Percentiles rank a stretch among this genome's conserved stretches.
Evolutionary conservation across 129 eudicot genomes (phyloP).

Genomic region (Solidago caesia): DNA sequence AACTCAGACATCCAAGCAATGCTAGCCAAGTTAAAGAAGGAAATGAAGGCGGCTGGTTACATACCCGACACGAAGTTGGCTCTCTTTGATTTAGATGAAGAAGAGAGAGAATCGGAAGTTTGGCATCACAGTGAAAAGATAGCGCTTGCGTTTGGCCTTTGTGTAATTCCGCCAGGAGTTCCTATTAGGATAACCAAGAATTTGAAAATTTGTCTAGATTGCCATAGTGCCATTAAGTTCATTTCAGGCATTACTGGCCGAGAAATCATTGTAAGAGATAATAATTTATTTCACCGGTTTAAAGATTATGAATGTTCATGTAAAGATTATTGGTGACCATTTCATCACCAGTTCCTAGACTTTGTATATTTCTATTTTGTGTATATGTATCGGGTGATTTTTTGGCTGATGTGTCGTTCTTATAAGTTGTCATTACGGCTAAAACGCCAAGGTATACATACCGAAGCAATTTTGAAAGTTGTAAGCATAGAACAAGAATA

Average conservation of each 20-base stretch:
- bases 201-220: slow-evolving; percentile 70
- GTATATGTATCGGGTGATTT: neutral
- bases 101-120: slow-evolving; percentile 83
- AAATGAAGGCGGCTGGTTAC: slow-evolving; percentile 74
- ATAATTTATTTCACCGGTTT: slow-evolving; percentile 67
- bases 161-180: slow-evolving; percentile 60
- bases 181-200: slow-evolving; percentile 78
- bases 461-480: too few species aligned
- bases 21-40: slow-evolving; percentile 44
- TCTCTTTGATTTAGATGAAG: slow-evolving; percentile 80
- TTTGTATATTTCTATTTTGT: slow-evolving; percentile 10
- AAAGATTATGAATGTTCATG: slow-evolving; percentile 56
- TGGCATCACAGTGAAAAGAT: slow-evolving; percentile 79
- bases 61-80: slow-evolving; percentile 53
- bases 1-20: slow-evolving; percentile 58
- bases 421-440: too few species aligned
- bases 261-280: slow-evolving; percentile 73
- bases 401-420: too few species aligned
- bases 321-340: slow-evolving; percentile 69
- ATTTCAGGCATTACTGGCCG: slow-evolving; percentile 60
- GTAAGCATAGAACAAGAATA: too few species aligned
- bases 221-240: slow-evolving; percentile 71
- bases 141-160: slow-evolving; percentile 75
- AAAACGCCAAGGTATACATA: too few species aligned
- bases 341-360: neutral